Percentiles rank a stretch among this genome's conserved stretches.
These are phyloP conservation scores for Rossbeevera mucosa DNA, from an alignment of 768 basidiomycete species.

Conservation along the genomic window DNA sequence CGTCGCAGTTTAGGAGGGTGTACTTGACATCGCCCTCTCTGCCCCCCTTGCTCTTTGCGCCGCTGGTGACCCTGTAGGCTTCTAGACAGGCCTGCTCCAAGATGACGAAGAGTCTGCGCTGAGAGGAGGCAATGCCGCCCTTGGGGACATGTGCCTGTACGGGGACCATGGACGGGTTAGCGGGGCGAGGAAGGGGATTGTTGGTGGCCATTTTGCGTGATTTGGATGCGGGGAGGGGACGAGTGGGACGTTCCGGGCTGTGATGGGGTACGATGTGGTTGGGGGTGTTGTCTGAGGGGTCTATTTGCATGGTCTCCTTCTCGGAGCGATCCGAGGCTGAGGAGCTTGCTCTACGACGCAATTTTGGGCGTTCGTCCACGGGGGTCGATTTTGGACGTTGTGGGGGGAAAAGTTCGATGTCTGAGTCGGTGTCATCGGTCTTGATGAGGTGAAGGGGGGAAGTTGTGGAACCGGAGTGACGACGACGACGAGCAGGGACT, in stretches of 20 bases:
- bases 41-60: slow-evolving; percentile 46
- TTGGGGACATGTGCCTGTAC: slow-evolving; percentile 73
- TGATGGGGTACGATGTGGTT: slow-evolving; percentile 6
- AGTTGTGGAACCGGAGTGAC: slow-evolving; percentile 56
- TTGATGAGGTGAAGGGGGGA: slow-evolving; percentile 26
- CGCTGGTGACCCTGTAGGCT: slow-evolving; percentile 79
- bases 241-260: slow-evolving; percentile 53
- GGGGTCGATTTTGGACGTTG: slow-evolving; percentile 76
- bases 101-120: slow-evolving; percentile 80
- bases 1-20: slow-evolving; percentile 95
- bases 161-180: slow-evolving; percentile 79
- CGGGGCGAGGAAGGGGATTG: slow-evolving; percentile 44
- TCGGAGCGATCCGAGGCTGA: slow-evolving; percentile 34
- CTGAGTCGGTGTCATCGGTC: slow-evolving; percentile 15
- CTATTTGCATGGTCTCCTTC: slow-evolving; percentile 33
- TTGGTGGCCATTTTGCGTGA: slow-evolving; percentile 47
- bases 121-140: slow-evolving; percentile 45
- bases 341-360: slow-evolving; percentile 42
- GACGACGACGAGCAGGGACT: slow-evolving; percentile 43
- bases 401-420: slow-evolving; percentile 40
- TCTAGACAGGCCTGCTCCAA: slow-evolving; percentile 94
- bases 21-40: slow-evolving; percentile 85
- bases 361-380: slow-evolving; percentile 51
- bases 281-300: background rate
- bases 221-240: slow-evolving; percentile 56